Evolutionary conservation across 441 rosid species (phyloP).

Genomic region (Mallotus repandus): DNA sequence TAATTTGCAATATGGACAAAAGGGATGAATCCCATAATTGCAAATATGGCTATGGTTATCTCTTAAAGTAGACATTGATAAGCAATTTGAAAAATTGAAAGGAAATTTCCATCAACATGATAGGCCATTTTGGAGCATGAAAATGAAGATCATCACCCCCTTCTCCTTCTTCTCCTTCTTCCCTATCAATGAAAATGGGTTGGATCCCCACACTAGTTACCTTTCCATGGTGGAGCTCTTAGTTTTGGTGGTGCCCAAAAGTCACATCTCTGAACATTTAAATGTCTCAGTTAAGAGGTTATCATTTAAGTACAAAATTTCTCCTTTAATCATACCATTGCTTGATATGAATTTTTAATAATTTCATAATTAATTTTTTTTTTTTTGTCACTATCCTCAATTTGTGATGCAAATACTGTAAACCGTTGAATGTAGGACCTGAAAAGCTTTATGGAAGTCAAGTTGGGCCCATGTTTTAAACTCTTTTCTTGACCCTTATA

Average conservation of each 20-base stretch:
- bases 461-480: not conserved
- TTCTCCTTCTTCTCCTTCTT: no score
- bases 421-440: not conserved
- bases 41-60: not conserved
- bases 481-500: not conserved
- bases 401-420: not conserved
- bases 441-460: not conserved
- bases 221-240: not conserved
- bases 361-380: not conserved
- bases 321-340: no score
- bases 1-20: not conserved
- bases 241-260: not conserved
- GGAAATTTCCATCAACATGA: not conserved
- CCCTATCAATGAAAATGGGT: not conserved
- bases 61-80: not conserved
- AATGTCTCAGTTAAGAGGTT: not conserved
- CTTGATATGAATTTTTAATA: no score
- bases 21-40: not conserved
- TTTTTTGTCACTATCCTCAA: not conserved
- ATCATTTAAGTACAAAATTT: not conserved
- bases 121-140: not conserved
- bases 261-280: not conserved
- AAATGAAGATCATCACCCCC: not conserved
- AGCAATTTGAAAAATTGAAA: not conserved
- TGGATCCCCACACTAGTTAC: not conserved